Conservation (phyloP, 2,329 filamentous ascomycete genomes). For the Exserohilum turcica region DNA sequence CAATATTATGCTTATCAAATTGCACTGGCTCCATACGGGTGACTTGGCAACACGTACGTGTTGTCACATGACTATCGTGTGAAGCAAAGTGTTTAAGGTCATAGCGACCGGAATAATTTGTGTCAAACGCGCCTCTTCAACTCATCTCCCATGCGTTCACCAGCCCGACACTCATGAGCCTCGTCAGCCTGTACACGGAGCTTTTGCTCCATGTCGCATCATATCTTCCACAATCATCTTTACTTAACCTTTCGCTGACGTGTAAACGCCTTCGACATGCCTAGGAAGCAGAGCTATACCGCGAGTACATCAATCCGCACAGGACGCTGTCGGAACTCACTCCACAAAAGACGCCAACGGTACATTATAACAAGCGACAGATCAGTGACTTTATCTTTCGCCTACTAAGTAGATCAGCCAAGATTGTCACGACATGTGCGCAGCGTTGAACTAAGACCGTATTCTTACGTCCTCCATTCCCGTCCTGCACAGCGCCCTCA, state of each 20-base stretch:
- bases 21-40: no score
- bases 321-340: no score
- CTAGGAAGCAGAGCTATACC: constrained; percentile 15
- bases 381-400: neutral
- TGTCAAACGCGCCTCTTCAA: no score
- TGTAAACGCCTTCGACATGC: constrained; percentile 4
- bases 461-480: neutral
- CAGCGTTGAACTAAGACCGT: neutral
- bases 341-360: no score
- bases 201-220: constrained; percentile 12
- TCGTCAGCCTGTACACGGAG: constrained; percentile 9
- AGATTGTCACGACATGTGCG: neutral
- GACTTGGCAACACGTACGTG: no score
- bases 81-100: no score
- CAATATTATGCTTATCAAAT: no score
- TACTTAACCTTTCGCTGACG: constrained; percentile 15
- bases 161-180: neutral
- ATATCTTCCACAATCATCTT: constrained; percentile 9
- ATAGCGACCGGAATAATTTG: no score
- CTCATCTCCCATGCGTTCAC: neutral
- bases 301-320: neutral
- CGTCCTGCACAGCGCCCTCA: neutral
- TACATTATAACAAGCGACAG: neutral
- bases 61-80: no score
- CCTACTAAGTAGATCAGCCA: neutral